Evolutionary conservation across 176 grass and related monocot species (phyloP).

Genomic region (Carex parvula): DNA sequence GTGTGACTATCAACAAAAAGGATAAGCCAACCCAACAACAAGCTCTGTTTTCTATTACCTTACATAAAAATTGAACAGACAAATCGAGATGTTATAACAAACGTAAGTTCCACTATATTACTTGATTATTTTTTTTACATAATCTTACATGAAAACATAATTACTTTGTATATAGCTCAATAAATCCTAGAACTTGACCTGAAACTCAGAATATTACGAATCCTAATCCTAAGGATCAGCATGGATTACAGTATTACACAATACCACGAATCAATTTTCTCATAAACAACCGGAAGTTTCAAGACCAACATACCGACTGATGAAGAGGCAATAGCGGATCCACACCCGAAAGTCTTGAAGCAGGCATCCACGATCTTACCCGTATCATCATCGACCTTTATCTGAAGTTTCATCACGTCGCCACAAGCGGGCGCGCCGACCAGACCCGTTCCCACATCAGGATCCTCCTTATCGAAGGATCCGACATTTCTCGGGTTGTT

Average conservation of each 20-base stretch:
- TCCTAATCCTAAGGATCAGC: background rate
- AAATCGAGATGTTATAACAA: background rate
- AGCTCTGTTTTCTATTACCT: background rate
- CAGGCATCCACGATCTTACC: conserved; percentile 79
- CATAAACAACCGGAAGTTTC: background rate
- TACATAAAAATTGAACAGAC: background rate
- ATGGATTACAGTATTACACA: background rate
- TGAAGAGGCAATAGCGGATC: conserved; percentile 87
- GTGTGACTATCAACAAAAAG: background rate
- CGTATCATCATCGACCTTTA: conserved; percentile 61
- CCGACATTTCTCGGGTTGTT: conserved; percentile 90
- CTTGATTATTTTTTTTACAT: background rate
- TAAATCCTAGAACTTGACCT: background rate
- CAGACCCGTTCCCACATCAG: conserved; percentile 66
- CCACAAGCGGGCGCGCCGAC: conserved; percentile 91
- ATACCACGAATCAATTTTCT: background rate
- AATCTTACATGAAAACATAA: background rate
- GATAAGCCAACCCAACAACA: background rate
- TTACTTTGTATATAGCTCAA: background rate
- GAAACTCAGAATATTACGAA: background rate
- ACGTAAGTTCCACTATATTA: background rate
- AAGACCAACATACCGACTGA: conserved; percentile 52
- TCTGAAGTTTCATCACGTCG: conserved; percentile 98
- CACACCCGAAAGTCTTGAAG: conserved; percentile 95
- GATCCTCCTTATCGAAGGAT: conserved; percentile 77